Base-by-base conservation (phyloP, 2,329 filamentous ascomycete species). In the Leptoxyphium fumago region DNA sequence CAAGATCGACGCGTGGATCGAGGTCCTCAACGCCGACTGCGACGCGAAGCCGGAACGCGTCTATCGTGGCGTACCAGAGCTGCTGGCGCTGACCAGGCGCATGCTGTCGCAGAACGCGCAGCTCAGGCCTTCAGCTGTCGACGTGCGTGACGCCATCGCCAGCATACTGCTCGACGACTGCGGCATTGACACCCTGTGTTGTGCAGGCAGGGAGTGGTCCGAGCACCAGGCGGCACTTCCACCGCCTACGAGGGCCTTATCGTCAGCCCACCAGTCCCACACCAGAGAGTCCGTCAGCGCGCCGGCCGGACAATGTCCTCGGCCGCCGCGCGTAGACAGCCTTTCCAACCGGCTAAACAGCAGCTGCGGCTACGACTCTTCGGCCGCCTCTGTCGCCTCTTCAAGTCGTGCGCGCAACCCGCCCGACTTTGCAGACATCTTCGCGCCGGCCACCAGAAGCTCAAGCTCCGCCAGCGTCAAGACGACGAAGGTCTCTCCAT, bases 1-100 rank as follows among this genome's bases (percentile, higher is more conserved):
- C 13, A 80, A 82, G 58, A 71, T 85, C 2, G 74, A 81, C 49
- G 69, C 68, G 11, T 87, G 82, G 82, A 80, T 84, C 66, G 64
- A 75, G 74, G 5, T 60, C 52, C 46, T 60, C 1, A 44, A 52
- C 15, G 50, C 52, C 6, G 57, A 58, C 26, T 54, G 51, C 34
- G 44, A 46, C 29, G 38, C 46, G 8, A 17, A 50, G 13, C 44
- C 54, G 48, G 50, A 53, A n/a, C 44, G 45, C 8, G n/a, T 67
- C 61, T 58, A 50, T 34, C 59, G 61, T 5, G 64, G 61, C 10
- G 49, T 71, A 2, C 65, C 64, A 3, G 58, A 61, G 10, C 55
- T 71, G 7, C 43, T 71, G 29, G 50, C 53, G 5, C 46, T 71
- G n/a, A 50, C 68, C 21, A 57, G 61, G 32, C 55, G 49, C 14